These are phyloP conservation scores for Tarenaya hassleriana DNA, from an alignment of 345 rosid species.

Conservation along the genomic window DNA sequence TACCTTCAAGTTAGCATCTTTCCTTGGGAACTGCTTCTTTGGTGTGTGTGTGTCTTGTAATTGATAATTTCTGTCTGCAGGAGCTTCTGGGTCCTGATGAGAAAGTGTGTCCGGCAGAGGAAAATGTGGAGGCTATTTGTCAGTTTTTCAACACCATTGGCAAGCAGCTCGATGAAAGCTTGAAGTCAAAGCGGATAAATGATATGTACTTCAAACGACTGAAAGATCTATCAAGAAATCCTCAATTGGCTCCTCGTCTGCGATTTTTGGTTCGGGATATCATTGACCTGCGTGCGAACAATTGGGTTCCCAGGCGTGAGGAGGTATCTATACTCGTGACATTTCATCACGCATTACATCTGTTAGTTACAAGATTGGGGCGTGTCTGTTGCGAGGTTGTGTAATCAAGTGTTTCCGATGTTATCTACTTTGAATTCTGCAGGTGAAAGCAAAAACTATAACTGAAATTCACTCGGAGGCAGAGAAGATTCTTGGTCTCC, in stretches of 20 bases:
- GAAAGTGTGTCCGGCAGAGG: constrained; percentile 74
- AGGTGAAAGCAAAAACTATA: constrained; percentile 87
- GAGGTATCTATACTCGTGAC: constrained; percentile 37
- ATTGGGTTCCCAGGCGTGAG: constrained; percentile 68
- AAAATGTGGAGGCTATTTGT: constrained; percentile 82
- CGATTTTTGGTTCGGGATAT: constrained; percentile 76
- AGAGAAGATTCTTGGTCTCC: constrained; percentile 80
- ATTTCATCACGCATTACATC: not conserved
- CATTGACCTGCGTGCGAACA: constrained; percentile 50
- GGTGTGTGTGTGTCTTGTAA: constrained; percentile 7
- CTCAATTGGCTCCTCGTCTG: constrained; percentile 52
- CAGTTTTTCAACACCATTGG: constrained; percentile 76
- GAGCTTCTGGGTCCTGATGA: constrained; percentile 70
- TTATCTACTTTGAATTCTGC: constrained; percentile 20
- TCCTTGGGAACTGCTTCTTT: not conserved
- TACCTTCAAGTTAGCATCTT: constrained; percentile 4
- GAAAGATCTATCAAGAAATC: constrained; percentile 49
- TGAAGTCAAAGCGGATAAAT: constrained; percentile 47
- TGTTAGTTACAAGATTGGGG: constrained; percentile 10
- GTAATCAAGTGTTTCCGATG: not conserved
- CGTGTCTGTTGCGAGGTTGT: constrained; percentile 1
- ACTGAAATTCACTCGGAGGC: constrained; percentile 89
- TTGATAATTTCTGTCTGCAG: constrained; percentile 33
- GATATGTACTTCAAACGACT: constrained; percentile 51
- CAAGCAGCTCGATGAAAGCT: constrained; percentile 66